Evolutionary conservation across 805 yeast species (phyloP), one percentile per base, ranked within the genome.

Genomic region (Scheffersomyces stipitis): DNA sequence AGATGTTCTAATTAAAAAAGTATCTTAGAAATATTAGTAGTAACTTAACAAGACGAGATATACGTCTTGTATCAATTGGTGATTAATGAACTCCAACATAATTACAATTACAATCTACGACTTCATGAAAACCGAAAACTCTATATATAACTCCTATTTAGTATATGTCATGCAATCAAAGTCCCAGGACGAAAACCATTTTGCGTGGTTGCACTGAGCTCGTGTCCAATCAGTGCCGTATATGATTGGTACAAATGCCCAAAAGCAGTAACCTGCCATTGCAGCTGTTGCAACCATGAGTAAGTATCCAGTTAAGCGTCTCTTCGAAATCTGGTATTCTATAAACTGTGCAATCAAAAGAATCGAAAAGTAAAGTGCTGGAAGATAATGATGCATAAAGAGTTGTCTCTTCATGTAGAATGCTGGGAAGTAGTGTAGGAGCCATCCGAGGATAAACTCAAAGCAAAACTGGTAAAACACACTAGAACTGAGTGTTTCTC

Each of bases 401-500:
- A 68, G 36, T 32, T 68, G 70, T 38, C 72, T 51, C 10, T 58
- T 37, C 57, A 66, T 54, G 39, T 54, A 37, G 52, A 74, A 66
- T 42, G 75, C 80, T 14, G 93, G 91, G 28, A 73, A 44, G 43
- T 69, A 76, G 48, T 82, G 81, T 15, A 80, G 20, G 1, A 68
- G 41, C 76, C 80, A 86, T 1, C 87, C 93, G 2, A 76, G 40
- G 13, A 74, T 46, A 38, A 60, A 73, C 41, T 71, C 74, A 10
- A 66, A 38, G 9, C 58, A 38, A 26, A 48, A 39, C 20, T 38
- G 32, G 40, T 56, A 58, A 36, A 51, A 58, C 10, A 40, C 34
- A 6, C 38, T 27, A 2, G 36, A 35, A 10, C 38, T 33, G 4
- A 31, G 15, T 0, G 51, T 29, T 36, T 57, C 60, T 14, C 31